These are phyloP conservation scores for Sclerotinia borealis DNA, from an alignment of 2,329 filamentous ascomycete species.

Conservation along the genomic window DNA sequence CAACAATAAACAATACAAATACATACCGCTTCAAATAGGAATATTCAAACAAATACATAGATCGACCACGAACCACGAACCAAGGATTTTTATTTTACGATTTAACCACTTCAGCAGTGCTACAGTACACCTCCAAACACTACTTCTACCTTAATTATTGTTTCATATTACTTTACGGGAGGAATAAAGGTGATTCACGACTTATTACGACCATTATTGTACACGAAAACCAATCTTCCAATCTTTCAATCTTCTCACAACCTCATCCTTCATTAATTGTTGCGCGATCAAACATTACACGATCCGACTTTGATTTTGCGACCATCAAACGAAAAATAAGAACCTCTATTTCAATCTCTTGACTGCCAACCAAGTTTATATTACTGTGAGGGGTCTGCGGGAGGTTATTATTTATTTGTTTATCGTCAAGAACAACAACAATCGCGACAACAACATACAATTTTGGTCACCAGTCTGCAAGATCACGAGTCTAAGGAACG, in stretches of 20 bases:
- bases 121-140: neutral
- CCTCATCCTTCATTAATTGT: neutral
- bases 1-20: neutral
- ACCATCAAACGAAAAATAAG: neutral
- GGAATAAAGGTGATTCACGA: constrained; percentile 11
- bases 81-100: neutral
- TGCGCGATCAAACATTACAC: neutral
- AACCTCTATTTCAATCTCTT: neutral
- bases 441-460: neutral
- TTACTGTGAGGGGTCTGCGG: neutral
- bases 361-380: neutral
- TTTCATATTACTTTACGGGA: constrained; percentile 3
- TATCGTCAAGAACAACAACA: constrained; percentile 1
- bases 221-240: constrained; percentile 1
- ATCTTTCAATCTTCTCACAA: neutral
- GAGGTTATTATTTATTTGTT: constrained; percentile 1
- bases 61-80: neutral
- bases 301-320: neutral
- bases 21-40: neutral
- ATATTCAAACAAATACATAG: neutral
- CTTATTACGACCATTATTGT: constrained; percentile 6
- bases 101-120: neutral
- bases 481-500: constrained; percentile 4
- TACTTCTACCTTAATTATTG: constrained; percentile 1
- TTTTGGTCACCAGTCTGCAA: neutral